Evolutionary conservation across 805 yeast species (phyloP), one percentile per base, ranked within the genome.

Genomic region (Nematodospora valgi): DNA sequence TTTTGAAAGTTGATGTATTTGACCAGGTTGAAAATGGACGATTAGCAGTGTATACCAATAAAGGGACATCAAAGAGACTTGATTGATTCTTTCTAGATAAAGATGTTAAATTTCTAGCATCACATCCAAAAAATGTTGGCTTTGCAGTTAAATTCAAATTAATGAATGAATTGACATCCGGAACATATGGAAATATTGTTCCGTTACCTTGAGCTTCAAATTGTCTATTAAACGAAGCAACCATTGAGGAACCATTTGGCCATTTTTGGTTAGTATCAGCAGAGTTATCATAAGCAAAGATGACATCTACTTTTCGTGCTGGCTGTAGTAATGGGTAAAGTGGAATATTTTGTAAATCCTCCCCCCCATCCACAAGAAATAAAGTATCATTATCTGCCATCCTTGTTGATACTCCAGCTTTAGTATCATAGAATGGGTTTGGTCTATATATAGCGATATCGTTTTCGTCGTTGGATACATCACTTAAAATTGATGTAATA

Each of bases 61-160:
- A 66, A 2, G 95, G 95, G 5, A 59, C 38, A 25, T 57, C 64
- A 27, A 23, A 35, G 10, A 34, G 14, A 3, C 11, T 46, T 44
- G 29, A 54, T 52, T 11, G 52, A 35, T 22, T 45, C 38, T 14
- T 32, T 28, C 23, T 49, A 45, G 4, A 39, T 48, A 82, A 64
- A n/a, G 59, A 64, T 3, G 86, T 77, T 51, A 81, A 62, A 49
- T 80, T 80, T 1, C 60, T 46, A 3, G 86, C 70, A 51, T 84
- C 71, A 59, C 96, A 86, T 20, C 96, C 96, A 58, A 87, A 87
- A 61, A 87, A 86, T 1, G 80, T 72, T 30, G 95, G 95, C 40
- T 61, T 70, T 15, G 79, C 65, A 17, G 85, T 76, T 39, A 85
- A 65, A 34, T 82, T 82, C 44, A 62, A 49, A 37, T 72, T 69